Evolutionary conservation across 1,139 yeast genomes (phyloP), one percentile per base, ranked within the genome.

Genomic region (Saccharomycopsis phalli): DNA sequence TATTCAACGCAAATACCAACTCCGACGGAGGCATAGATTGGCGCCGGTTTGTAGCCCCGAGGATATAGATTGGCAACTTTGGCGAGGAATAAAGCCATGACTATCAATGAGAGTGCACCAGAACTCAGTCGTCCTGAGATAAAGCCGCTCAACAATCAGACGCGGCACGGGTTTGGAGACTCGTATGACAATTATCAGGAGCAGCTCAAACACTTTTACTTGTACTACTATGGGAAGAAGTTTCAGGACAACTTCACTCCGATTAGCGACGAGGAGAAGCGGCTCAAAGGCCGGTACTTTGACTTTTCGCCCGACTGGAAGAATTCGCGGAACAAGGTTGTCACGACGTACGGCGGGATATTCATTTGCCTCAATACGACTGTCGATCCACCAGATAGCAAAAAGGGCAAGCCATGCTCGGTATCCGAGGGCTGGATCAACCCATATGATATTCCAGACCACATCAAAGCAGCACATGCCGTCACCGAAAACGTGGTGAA

Each of bases 301-400:
- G 84, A 80, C 54, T 81, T 84, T 2, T 80, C 81, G 4, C 62
- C 76, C 4, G 97, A 91, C 54, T 91, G 98, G 98, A 82, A 93
- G 51, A 72, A 78, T 26, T 82, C 86, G 71, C 77, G 81, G 49
- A 95, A 87, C 52, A 74, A 95, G 32, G 95, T 83, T 55, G 81
- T 88, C 56, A 93, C 99, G 1, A 87, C 88, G n/a, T 78, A 84
- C 46, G 98, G 97, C 0, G 96, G 95, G 11, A 65, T 91, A 22
- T 88, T 91, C 40, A 63, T 91, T 37, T 91, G 99, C 57, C 66
- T 91, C 33, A 91, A 93, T 55, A 64, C 91, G 37, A 97, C 98
- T 4, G 96, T 91, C 2, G 97, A 91, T 51, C 98, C 99, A 2
- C 98, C 99, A 1, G 98, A 93, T 59, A 77, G 88, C 28, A 76